Percentiles rank a stretch among this genome's conserved stretches.
phyloP scores from a whole-genome alignment of 768 basidiomycete genomes.

The Mycena kentingensis region DNA sequence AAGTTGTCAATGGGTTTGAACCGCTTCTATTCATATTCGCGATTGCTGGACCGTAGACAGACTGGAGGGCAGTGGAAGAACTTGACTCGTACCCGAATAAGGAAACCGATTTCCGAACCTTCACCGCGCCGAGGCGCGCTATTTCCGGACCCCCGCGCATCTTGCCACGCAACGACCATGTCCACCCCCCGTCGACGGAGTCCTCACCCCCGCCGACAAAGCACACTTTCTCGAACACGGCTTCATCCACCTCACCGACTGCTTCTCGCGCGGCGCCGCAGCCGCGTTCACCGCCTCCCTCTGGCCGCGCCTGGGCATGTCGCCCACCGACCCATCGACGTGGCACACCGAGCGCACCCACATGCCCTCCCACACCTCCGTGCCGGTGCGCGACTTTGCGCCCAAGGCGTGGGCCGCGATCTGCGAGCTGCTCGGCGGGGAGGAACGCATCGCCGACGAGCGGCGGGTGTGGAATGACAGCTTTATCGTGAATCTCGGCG shows the following conservation, averaged over 20 bases:
- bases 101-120: too few species aligned
- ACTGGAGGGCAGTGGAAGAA: too few species aligned
- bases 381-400: slow-evolving; percentile 49
- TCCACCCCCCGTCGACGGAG: not conserved
- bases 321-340: slow-evolving; percentile 56
- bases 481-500: slow-evolving; percentile 66
- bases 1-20: too few species aligned
- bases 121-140: too few species aligned
- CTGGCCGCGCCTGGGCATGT: slow-evolving; percentile 54
- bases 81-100: too few species aligned
- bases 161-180: slow-evolving; percentile 8
- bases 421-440: slow-evolving; percentile 59
- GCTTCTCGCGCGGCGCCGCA: slow-evolving; percentile 55
- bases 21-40: too few species aligned
- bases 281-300: slow-evolving; percentile 51
- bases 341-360: slow-evolving; percentile 56
- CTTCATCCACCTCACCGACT: slow-evolving; percentile 52
- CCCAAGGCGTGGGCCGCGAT: slow-evolving; percentile 66
- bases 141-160: too few species aligned
- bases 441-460: slow-evolving; percentile 55
- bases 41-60: too few species aligned
- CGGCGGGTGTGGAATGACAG: slow-evolving; percentile 56
- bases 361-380: slow-evolving; percentile 55
- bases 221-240: slow-evolving; percentile 59
- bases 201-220: slow-evolving; percentile 44